Conservation (phyloP, 2,329 filamentous ascomycete genomes). For the Setomelanomma holmii region DNA sequence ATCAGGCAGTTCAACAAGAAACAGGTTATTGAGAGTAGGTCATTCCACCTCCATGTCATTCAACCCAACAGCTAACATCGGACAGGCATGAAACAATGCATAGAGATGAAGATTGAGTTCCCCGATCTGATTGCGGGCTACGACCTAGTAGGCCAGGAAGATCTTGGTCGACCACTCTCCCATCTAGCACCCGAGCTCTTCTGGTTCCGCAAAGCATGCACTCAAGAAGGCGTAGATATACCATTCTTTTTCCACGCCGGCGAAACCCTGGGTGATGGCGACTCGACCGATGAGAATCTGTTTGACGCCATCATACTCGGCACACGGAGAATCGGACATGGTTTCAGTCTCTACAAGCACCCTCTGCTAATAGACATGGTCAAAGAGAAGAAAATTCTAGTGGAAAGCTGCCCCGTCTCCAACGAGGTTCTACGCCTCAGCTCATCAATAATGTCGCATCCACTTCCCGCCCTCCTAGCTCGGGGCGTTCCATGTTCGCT, state of each 20-base stretch:
- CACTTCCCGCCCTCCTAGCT: conserved; percentile 82
- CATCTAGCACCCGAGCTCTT: conserved; percentile 85
- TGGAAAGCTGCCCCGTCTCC: conserved; percentile 90
- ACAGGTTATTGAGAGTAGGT: conserved; percentile 68
- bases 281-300: conserved; percentile 79
- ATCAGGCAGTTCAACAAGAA: conserved; percentile 70
- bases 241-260: conserved; percentile 97
- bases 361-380: conserved; percentile 87
- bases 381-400: conserved; percentile 83
- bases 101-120: conserved; percentile 78
- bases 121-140: conserved; percentile 85
- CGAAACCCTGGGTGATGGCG: conserved; percentile 82
- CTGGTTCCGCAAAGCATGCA: conserved; percentile 90
- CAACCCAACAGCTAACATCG: conserved; percentile 1
- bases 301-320: conserved; percentile 89
- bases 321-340: conserved; percentile 87
- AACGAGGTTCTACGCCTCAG: conserved; percentile 87
- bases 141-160: conserved; percentile 89
- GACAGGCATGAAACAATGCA: conserved; percentile 80
- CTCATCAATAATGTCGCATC: conserved; percentile 76
- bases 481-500: conserved; percentile 84
- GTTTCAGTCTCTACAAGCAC: conserved; percentile 88
- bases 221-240: conserved; percentile 77
- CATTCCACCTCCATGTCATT: background rate
- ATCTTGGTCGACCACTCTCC: conserved; percentile 74